A percentile compares a stretch with the other conserved stretches of the same genome.
Conservation (phyloP, 805 yeast genomes). For the Brettanomyces bruxellensis region DNA sequence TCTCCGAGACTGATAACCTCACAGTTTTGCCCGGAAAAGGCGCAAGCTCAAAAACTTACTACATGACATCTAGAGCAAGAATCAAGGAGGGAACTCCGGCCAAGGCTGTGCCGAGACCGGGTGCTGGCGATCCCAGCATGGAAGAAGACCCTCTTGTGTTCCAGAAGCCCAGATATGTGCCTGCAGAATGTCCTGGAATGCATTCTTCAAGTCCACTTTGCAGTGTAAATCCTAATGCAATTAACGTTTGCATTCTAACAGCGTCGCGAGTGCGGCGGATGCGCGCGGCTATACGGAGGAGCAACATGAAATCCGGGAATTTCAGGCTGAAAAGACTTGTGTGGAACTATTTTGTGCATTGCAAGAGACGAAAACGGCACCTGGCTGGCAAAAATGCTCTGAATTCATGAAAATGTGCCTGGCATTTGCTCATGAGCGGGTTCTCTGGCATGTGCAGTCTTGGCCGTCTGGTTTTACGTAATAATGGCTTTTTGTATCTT, state of each 20-base stretch:
- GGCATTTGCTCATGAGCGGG: too few species aligned
- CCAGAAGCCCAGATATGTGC: neutral
- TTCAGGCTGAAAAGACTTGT: constrained; percentile 1
- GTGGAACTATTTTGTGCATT: constrained; percentile 1
- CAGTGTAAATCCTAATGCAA: too few species aligned
- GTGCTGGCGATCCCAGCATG: neutral
- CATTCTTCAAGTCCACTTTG: too few species aligned
- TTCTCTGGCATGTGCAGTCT: too few species aligned
- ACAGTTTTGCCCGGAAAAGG: neutral
- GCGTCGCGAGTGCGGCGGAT: constrained; percentile 2
- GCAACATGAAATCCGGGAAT: neutral
- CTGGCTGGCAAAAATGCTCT: too few species aligned
- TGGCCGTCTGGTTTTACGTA: too few species aligned
- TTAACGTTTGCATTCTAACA: neutral
- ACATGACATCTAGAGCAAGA: neutral
- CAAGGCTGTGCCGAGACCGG: neutral
- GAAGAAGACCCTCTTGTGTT: constrained; percentile 1
- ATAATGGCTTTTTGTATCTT: too few species aligned
- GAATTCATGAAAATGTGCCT: too few species aligned
- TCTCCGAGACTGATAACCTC: constrained; percentile 3
- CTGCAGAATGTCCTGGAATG: too few species aligned
- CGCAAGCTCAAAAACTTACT: neutral
- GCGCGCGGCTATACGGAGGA: neutral
- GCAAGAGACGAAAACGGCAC: neutral
- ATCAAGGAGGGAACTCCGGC: neutral